Percentiles rank a stretch among this genome's conserved stretches.
Conservation (phyloP, 2,329 filamentous ascomycete species). For the Nigrospora osmanthi region DNA sequence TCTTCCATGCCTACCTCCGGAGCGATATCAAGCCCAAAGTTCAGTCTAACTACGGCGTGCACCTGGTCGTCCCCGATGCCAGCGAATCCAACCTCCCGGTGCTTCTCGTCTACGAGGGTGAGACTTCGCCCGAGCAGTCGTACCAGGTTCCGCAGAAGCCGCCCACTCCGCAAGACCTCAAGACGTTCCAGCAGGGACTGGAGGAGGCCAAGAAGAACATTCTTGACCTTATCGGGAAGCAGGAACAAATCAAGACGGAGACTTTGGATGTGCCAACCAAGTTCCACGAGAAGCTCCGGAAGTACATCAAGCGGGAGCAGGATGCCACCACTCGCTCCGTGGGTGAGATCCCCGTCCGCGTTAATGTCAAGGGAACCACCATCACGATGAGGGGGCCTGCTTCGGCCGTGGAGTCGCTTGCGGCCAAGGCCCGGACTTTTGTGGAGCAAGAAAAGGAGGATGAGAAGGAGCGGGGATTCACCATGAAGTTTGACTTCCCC, state of each 20-base stretch:
- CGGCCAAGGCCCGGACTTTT: slow-evolving; percentile 67
- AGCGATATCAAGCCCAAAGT: slow-evolving; percentile 56
- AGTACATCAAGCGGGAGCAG: slow-evolving; percentile 59
- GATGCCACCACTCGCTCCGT: slow-evolving; percentile 38
- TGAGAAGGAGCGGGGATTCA: slow-evolving; percentile 88
- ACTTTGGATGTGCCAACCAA: slow-evolving; percentile 52
- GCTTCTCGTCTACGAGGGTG: slow-evolving; percentile 68
- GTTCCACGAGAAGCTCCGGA: slow-evolving; percentile 56
- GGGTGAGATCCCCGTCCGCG: slow-evolving; percentile 52
- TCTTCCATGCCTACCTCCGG: slow-evolving; percentile 68
- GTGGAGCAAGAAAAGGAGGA: slow-evolving; percentile 84
- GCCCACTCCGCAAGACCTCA: slow-evolving; percentile 41
- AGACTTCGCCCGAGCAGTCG: slow-evolving; percentile 33
- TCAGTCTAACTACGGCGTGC: slow-evolving; percentile 63
- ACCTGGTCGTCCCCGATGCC: slow-evolving; percentile 62
- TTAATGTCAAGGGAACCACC: slow-evolving; percentile 49
- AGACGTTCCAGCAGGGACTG: slow-evolving; percentile 46
- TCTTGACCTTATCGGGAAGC: slow-evolving; percentile 47
- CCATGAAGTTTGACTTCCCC: slow-evolving; percentile 81
- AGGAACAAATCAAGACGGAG: slow-evolving; percentile 43
- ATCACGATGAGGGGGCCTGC: slow-evolving; percentile 72
- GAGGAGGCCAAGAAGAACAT: slow-evolving; percentile 50
- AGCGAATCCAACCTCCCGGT: slow-evolving; percentile 52
- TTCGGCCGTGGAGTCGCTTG: slow-evolving; percentile 63
- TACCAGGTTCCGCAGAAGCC: slow-evolving; percentile 49